Evolutionary conservation across 2,329 filamentous ascomycete genomes (phyloP), one percentile per base, ranked within the genome.

Genomic region (Apiospora sp.): DNA sequence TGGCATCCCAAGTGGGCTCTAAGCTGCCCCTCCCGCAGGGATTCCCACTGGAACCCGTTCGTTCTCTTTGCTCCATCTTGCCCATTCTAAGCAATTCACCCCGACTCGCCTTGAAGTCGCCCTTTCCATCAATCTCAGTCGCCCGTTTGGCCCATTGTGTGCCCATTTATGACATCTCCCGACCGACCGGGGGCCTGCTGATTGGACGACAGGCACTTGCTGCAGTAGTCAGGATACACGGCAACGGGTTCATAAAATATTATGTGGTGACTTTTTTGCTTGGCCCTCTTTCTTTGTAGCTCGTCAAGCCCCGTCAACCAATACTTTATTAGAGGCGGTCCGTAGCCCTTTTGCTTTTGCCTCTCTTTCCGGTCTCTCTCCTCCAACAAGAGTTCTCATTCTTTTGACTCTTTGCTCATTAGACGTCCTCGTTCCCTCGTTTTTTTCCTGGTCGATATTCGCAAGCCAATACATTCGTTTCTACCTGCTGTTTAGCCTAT

Each of bases 351-450:
- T 64, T 64, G 58, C 58, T 41, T 41, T 41, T 64, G 58, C 58
- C 10, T 14, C 58, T 64, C 58, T 37, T 30, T 58, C 12, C 7
- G 58, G 34, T 64, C 58, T 64, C 58, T 61, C 34, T 64, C 54
- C 58, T 64, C 34, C 58, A 64, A n/a, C 58, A 64, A 64, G 58
- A 64, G 58, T 64, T 64, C 34, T n/a, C 34, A 41, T 64, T 64
- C 58, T 64, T 64, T 64, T 64, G 30, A 64, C 58, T 64, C 58
- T 64, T 41, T 64, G 58, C 58, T 64, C 58, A 64, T 64, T 64
- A 64, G 58, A 64, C 34, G 58, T 41, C 58, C 58, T 64, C 58
- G 30, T 64, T 41, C 58, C 41, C 58, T 64, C 58, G 58, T 64
- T 64, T 64, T 64, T 34, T 64, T 41, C 58, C 34, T 64, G 58